Evolutionary conservation across 1,284 basidiomycete genomes (phyloP).

Genomic region (Bjerkandera adusta): DNA sequence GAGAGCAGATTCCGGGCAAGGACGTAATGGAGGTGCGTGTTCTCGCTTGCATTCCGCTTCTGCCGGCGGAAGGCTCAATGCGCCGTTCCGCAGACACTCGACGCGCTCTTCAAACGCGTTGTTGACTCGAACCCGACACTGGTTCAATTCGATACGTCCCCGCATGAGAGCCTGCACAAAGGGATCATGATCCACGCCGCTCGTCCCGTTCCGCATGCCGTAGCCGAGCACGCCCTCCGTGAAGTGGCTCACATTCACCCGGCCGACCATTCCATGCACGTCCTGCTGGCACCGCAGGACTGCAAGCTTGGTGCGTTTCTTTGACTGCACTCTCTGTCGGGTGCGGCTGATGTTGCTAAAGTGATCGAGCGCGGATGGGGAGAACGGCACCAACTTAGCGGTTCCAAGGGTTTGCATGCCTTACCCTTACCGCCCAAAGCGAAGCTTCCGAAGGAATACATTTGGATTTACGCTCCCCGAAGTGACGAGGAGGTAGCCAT

Average conservation of each 20-base stretch:
- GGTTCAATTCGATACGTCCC: constrained; percentile 17
- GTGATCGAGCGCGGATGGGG: constrained; percentile 28
- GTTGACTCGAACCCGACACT: constrained; percentile 16
- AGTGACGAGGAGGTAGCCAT: constrained; percentile 23
- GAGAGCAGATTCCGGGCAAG: constrained; percentile 15
- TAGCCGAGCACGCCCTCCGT: constrained; percentile 16
- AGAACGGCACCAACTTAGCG: constrained; percentile 24
- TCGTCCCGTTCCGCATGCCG: constrained; percentile 15
- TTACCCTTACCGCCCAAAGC: neutral
- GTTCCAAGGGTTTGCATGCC: constrained; percentile 3
- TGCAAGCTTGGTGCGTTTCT: constrained; percentile 22
- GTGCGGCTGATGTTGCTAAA: constrained; percentile 2
- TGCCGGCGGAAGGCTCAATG: neutral
- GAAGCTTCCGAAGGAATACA: constrained; percentile 24
- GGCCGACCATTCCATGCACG: constrained; percentile 25
- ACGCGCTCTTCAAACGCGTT: constrained; percentile 9
- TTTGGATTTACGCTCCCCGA: constrained; percentile 27
- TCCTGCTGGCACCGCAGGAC: constrained; percentile 23
- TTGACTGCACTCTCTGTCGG: neutral
- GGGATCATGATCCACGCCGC: constrained; percentile 17
- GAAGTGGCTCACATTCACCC: constrained; percentile 25
- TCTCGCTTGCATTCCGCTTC: neutral
- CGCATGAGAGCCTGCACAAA: constrained; percentile 18
- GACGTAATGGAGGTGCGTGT: constrained; percentile 18
- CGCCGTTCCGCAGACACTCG: neutral